Evolutionary conservation across 768 basidiomycete genomes (phyloP), one percentile per base, ranked within the genome.

Genomic region (Collybia nuda): DNA sequence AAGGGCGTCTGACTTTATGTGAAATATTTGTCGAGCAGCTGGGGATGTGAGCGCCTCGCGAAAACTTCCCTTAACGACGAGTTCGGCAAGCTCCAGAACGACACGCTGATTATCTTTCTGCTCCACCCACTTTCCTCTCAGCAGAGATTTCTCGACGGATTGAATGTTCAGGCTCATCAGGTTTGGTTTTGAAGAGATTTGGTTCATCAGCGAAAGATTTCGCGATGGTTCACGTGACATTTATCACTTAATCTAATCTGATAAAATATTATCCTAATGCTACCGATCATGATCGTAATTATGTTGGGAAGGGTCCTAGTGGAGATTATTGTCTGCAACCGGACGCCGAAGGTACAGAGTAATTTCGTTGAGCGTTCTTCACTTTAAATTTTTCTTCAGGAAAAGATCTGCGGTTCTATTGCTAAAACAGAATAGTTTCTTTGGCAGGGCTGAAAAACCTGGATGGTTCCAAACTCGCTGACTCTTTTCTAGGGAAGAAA

Each of bases 41-140:
- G 70, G 58, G 36, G 79, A 78, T 40, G 73, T 77, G 48, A 85
- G 68, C 3, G 70, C 81, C 19, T 72, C 66, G 41, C 73, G 73
- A 68, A 89, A 85, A 42, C 76, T 72, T 54, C 86, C 85, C 48
- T 81, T 73, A 35, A 85, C 68, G 52, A 81, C 82, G 19, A 76
- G 69, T 64, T 80, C 78, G 28, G 80, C 82, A 35, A 84, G 70
- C 47, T 70, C 65, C 9, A 63, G 47, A 2, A 59, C 49, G 6
- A 68, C 51, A 12, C 54, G 49, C 2, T 56, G 7, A 24, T 60
- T 42, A 4, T 68, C 38, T 12, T 57, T 54, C 19, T 57, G 44
- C 2, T 52, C 41, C 40, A 74, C 64, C 69, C 76, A 77, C 59
- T 62, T 60, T 3, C 84, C 85, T 37, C 64, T 65, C n/a, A 90